These are phyloP conservation scores for Rhizophora mangle DNA, from an alignment of 345 rosid genomes.

Conservation along the genomic window DNA sequence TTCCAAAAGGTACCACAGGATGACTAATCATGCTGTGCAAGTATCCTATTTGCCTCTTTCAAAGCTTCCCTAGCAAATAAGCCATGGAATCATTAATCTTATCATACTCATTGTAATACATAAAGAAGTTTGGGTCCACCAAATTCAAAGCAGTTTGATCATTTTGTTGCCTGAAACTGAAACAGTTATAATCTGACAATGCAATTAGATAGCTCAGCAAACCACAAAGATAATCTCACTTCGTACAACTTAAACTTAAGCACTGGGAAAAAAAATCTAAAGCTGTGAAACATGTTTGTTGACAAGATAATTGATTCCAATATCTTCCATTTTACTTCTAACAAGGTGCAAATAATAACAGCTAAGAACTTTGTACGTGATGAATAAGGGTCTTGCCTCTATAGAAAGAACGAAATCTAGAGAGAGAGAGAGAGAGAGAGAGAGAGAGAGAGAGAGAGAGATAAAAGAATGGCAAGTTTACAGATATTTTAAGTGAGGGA, in stretches of 20 bases:
- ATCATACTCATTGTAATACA: constrained; percentile 28
- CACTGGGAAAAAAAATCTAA: constrained; percentile 10
- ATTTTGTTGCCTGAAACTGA: constrained; percentile 30
- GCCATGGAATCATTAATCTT: constrained; percentile 32
- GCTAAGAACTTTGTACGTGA: too few species aligned
- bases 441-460: too few species aligned
- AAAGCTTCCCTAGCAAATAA: constrained; percentile 30
- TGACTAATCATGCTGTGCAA: constrained; percentile 20
- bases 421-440: too few species aligned
- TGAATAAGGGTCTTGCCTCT: too few species aligned
- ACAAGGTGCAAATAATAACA: too few species aligned
- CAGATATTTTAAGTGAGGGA: too few species aligned
- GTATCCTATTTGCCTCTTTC: constrained; percentile 32
- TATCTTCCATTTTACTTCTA: too few species aligned
- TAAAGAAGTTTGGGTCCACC: constrained; percentile 28
- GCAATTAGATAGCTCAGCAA: constrained; percentile 20
- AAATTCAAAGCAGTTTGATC: constrained; percentile 31
- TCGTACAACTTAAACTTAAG: background rate
- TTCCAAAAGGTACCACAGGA: too few species aligned
- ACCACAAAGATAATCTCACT: constrained; percentile 3
- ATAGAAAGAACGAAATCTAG: too few species aligned
- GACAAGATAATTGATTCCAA: constrained; percentile 12
- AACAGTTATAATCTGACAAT: constrained; percentile 36
- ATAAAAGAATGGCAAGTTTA: too few species aligned
- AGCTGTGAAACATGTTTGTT: constrained; percentile 1